phyloP scores from a whole-genome alignment of 2,329 filamentous ascomycete species.

The Neurospora crassa region DNA sequence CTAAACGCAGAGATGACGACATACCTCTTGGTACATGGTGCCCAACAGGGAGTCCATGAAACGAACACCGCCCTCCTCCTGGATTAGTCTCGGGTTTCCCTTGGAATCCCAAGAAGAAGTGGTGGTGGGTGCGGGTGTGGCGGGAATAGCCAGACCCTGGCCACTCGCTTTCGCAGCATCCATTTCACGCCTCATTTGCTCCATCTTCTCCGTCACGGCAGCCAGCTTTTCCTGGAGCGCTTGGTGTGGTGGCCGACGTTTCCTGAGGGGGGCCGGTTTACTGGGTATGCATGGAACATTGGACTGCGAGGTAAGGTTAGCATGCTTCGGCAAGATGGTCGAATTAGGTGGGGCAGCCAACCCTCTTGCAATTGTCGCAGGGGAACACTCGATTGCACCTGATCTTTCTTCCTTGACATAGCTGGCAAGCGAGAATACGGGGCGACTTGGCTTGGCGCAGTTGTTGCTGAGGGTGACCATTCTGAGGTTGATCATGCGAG shows the following conservation, averaged over 20 bases:
- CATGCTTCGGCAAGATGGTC: slow-evolving; percentile 1
- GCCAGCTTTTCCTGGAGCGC: slow-evolving; percentile 52
- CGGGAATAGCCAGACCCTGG: slow-evolving; percentile 21
- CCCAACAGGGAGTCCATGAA: slow-evolving; percentile 50
- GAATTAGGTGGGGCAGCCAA: background rate
- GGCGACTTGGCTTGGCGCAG: slow-evolving; percentile 25
- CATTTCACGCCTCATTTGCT: slow-evolving; percentile 34
- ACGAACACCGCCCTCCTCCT: slow-evolving; percentile 43
- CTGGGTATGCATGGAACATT: slow-evolving; percentile 51
- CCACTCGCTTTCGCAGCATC: slow-evolving; percentile 48
- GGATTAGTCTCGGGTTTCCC: slow-evolving; percentile 38
- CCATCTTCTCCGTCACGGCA: background rate
- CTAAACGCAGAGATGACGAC: slow-evolving; percentile 14
- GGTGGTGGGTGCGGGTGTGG: slow-evolving; percentile 21
- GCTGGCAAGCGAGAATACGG: slow-evolving; percentile 43
- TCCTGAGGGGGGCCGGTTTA: slow-evolving; percentile 49
- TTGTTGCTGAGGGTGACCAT: background rate
- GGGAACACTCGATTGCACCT: slow-evolving; percentile 51
- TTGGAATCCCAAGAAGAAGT: slow-evolving; percentile 6
- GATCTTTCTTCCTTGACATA: slow-evolving; percentile 54
- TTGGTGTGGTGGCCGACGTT: slow-evolving; percentile 49
- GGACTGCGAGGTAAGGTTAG: slow-evolving; percentile 29
- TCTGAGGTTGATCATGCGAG: background rate
- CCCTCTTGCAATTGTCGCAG: slow-evolving; percentile 42
- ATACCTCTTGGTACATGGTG: slow-evolving; percentile 46